Percentiles rank a stretch among this genome's conserved stretches.
Evolutionary conservation across 2,329 filamentous ascomycete species (phyloP).

Genomic region (Lachnellula willkommii): DNA sequence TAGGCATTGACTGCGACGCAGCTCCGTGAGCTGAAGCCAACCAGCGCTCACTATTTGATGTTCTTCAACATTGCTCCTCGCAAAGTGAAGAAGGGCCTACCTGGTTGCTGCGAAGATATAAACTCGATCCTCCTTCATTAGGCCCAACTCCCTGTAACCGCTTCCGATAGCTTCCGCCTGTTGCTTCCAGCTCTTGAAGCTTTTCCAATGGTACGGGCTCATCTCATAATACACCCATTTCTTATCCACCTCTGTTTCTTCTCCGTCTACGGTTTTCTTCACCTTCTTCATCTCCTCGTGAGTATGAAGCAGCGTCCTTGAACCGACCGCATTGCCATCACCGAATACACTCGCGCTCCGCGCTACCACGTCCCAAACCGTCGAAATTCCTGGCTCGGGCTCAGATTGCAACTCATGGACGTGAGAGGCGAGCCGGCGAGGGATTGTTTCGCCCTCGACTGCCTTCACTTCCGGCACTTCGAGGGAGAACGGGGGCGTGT

Average conservation of each 20-base stretch:
- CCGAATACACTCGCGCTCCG: constrained; percentile 56
- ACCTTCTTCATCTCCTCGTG: constrained; percentile 83
- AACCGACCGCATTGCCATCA: constrained; percentile 57
- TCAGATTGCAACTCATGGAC: constrained; percentile 52
- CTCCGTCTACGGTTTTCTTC: constrained; percentile 80
- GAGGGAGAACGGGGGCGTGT: constrained; percentile 54
- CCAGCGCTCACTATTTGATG: constrained; percentile 54
- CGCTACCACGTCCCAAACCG: constrained; percentile 70
- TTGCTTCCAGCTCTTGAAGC: constrained; percentile 72
- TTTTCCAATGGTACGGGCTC: constrained; percentile 70
- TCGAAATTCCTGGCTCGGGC: constrained; percentile 56
- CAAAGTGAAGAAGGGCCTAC: too few species aligned
- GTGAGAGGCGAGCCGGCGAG: constrained; percentile 52
- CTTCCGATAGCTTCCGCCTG: constrained; percentile 61
- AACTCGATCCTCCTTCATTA: constrained; percentile 62
- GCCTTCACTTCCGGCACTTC: constrained; percentile 54
- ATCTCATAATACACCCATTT: constrained; percentile 86
- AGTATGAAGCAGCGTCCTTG: constrained; percentile 67
- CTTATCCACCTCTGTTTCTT: constrained; percentile 76
- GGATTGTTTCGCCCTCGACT: constrained; percentile 64
- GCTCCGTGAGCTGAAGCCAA: constrained; percentile 74
- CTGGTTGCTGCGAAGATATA: constrained; percentile 74
- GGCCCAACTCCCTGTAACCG: constrained; percentile 67
- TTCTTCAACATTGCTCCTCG: too few species aligned
- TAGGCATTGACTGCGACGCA: constrained; percentile 78